These are phyloP conservation scores for Trametes cinnabarina DNA, from an alignment of 768 basidiomycete species.

Conservation along the genomic window DNA sequence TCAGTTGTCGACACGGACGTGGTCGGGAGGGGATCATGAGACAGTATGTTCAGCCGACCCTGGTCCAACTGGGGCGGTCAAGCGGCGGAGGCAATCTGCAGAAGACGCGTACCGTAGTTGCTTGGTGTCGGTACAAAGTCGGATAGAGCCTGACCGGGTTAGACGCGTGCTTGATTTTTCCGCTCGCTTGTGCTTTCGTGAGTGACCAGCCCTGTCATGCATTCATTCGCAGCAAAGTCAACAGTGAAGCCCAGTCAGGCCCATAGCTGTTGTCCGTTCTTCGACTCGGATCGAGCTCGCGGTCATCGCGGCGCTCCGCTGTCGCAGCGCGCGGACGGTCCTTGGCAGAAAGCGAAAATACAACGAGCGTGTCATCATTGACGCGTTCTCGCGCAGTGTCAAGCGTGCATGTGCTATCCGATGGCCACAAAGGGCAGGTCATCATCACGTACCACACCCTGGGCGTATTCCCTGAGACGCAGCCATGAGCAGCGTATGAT, in stretches of 20 bases:
- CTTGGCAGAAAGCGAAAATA: background rate
- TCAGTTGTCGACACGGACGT: slow-evolving; percentile 17
- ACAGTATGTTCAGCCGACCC: slow-evolving; percentile 13
- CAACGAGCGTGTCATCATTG: background rate
- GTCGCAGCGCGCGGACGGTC: background rate
- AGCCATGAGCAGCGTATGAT: background rate
- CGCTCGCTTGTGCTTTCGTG: background rate
- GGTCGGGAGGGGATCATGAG: slow-evolving; percentile 14
- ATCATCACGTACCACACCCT: background rate
- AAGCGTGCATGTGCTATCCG: background rate
- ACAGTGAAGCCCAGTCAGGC: background rate
- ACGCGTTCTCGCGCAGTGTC: background rate
- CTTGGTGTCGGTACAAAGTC: slow-evolving; percentile 16
- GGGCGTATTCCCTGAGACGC: background rate
- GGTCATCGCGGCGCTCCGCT: background rate
- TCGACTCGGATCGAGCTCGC: slow-evolving; percentile 9
- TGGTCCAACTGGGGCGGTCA: slow-evolving; percentile 3
- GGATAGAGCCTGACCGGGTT: slow-evolving; percentile 10
- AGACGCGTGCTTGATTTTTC: slow-evolving; percentile 10
- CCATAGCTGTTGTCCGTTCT: background rate
- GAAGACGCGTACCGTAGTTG: background rate
- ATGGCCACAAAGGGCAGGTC: background rate
- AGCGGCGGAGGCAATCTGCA: slow-evolving; percentile 10
- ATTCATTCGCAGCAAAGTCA: background rate
- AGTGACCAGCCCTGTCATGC: background rate